phyloP scores from a whole-genome alignment of 352 stramenopile genomes.

The Globisporangium cederbergense region DNA sequence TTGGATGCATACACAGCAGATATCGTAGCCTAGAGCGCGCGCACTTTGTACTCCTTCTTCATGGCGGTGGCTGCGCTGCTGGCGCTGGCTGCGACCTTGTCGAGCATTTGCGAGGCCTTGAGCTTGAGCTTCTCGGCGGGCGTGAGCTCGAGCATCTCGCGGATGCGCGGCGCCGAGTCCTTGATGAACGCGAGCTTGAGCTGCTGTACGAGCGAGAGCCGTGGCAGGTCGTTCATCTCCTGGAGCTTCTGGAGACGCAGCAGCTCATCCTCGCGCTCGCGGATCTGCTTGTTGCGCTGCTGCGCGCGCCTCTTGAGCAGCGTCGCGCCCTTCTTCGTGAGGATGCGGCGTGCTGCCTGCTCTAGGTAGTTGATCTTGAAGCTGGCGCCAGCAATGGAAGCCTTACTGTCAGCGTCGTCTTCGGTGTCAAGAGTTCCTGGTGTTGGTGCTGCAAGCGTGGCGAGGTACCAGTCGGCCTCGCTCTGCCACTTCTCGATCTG shows the following conservation, averaged over 20 bases:
- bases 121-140: conserved; percentile 42
- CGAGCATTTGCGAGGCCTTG: conserved; percentile 40
- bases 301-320: conserved; percentile 36
- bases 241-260: conserved; percentile 39
- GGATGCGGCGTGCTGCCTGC: conserved; percentile 30
- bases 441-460: conserved; percentile 18
- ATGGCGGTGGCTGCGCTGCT: conserved; percentile 28
- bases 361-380: conserved; percentile 17
- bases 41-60: conserved; percentile 72
- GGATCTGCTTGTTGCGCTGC: conserved; percentile 44
- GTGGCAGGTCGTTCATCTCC: conserved; percentile 32
- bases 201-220: conserved; percentile 36
- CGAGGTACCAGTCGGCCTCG: conserved; percentile 37
- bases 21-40: conserved; percentile 34
- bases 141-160: conserved; percentile 51
- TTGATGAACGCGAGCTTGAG: conserved; percentile 48
- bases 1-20: conserved; percentile 7
- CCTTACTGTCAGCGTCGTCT: background rate
- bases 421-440: conserved; percentile 4
- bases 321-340: conserved; percentile 45
- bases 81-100: conserved; percentile 35
- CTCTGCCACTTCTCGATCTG: conserved; percentile 54
- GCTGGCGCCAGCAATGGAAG: background rate
- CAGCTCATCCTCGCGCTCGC: conserved; percentile 49
- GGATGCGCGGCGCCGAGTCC: conserved; percentile 47